Percentiles rank a stretch among this genome's conserved stretches.
phyloP scores from a whole-genome alignment of 805 yeast species.

The Peterozyma xylosa region DNA sequence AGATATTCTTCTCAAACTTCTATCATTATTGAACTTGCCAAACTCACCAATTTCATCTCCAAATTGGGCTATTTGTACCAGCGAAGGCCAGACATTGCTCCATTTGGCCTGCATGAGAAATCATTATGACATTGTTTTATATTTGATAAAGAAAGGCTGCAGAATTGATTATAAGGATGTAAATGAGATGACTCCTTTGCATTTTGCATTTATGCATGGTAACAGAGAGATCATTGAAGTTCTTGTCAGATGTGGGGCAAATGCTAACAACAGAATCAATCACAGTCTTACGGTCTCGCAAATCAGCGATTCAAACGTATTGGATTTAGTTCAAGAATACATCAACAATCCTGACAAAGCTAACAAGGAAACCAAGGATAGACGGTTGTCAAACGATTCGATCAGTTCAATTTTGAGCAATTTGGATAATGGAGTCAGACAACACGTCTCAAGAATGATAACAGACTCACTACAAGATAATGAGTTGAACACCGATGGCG shows the following conservation, averaged over 20 bases:
- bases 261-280: slow-evolving; percentile 39
- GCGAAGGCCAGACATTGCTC: slow-evolving; percentile 79
- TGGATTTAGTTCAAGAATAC: slow-evolving; percentile 21
- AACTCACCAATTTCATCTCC: slow-evolving; percentile 54
- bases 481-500: slow-evolving; percentile 6
- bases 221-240: slow-evolving; percentile 57
- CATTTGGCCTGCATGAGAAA: slow-evolving; percentile 82
- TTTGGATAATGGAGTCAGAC: slow-evolving; percentile 16
- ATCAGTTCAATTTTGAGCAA: slow-evolving; percentile 10
- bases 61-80: slow-evolving; percentile 75
- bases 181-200: slow-evolving; percentile 82
- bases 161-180: slow-evolving; percentile 67
- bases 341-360: slow-evolving; percentile 5
- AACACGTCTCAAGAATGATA: slow-evolving; percentile 14
- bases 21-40: slow-evolving; percentile 54
- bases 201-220: slow-evolving; percentile 76
- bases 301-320: slow-evolving; percentile 31
- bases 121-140: slow-evolving; percentile 51
- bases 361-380: slow-evolving; percentile 2
- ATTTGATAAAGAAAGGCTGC: slow-evolving; percentile 57
- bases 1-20: slow-evolving; percentile 40
- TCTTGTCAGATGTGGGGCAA: slow-evolving; percentile 59
- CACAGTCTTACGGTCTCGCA: slow-evolving; percentile 38
- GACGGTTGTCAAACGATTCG: slow-evolving; percentile 19
- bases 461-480: slow-evolving; percentile 1